Conservation (phyloP, 2,329 filamentous ascomycete species). For the Trichoderma polysporum region DNA sequence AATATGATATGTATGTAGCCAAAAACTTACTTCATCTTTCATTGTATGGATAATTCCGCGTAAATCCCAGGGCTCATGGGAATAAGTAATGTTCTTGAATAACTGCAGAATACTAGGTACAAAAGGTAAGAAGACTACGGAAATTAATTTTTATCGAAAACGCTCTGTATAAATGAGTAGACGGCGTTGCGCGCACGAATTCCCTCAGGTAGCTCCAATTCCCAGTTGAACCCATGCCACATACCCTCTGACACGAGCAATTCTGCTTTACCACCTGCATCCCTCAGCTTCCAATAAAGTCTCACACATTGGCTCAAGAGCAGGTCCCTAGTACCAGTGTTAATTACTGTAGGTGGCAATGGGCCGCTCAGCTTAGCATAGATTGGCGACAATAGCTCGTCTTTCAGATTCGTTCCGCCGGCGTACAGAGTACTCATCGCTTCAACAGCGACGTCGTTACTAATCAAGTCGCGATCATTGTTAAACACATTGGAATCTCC, state of each 20-base stretch:
- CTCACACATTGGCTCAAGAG: neutral
- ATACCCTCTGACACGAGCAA: neutral
- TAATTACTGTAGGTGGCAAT: neutral
- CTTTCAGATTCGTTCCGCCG: neutral
- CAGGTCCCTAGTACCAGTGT: neutral
- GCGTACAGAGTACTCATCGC: neutral
- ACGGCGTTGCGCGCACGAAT: neutral
- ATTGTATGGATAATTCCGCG: no score
- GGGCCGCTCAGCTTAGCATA: neutral
- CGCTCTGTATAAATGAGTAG: neutral
- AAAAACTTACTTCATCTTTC: no score
- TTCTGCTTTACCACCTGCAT: neutral
- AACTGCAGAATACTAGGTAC: no score
- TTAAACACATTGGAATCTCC: neutral
- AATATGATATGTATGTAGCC: no score
- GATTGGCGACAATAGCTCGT: neutral
- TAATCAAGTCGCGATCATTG: neutral
- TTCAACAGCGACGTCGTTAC: neutral
- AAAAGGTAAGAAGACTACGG: no score
- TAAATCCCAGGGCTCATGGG: no score
- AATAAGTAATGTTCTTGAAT: no score
- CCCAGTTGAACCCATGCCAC: neutral
- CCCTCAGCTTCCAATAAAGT: neutral
- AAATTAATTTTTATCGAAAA: neutral
- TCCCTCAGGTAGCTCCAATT: neutral